Evolutionary conservation across 2,329 filamentous ascomycete species (phyloP).

Genomic region (Ophioceras dolichostomum): DNA sequence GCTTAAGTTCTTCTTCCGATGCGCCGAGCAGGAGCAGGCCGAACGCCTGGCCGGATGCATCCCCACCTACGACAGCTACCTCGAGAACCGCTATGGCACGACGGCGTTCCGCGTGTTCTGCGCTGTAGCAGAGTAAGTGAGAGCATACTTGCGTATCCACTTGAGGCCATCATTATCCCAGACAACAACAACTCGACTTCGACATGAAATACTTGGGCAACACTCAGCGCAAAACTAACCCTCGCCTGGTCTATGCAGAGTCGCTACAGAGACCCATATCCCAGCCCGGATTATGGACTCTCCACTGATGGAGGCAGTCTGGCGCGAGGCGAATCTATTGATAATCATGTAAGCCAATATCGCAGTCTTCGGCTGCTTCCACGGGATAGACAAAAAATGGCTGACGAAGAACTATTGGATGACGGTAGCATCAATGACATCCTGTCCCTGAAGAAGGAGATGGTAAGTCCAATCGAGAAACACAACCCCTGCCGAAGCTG

Average conservation of each 20-base stretch:
- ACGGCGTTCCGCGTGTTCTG: constrained; percentile 10
- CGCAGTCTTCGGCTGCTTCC: too few species aligned
- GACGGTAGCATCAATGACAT: constrained; percentile 11
- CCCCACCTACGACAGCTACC: constrained; percentile 8
- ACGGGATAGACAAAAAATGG: background rate
- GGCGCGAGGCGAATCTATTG: constrained; percentile 8
- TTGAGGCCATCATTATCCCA: too few species aligned
- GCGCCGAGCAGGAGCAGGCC: constrained; percentile 8
- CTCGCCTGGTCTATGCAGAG: too few species aligned
- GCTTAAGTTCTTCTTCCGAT: constrained; percentile 8
- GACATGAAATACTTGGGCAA: too few species aligned
- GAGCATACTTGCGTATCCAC: too few species aligned
- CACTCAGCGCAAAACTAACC: too few species aligned
- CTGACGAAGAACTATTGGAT: background rate
- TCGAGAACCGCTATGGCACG: constrained; percentile 8
- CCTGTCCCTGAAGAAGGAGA: constrained; percentile 11
- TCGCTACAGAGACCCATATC: constrained; percentile 4
- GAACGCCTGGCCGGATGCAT: constrained; percentile 8
- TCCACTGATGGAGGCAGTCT: constrained; percentile 7
- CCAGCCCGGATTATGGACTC: constrained; percentile 9
- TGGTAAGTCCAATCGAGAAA: too few species aligned
- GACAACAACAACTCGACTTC: too few species aligned
- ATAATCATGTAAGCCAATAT: constrained; percentile 11
- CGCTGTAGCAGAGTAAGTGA: constrained; percentile 9
- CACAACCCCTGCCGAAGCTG: too few species aligned